A percentile compares a stretch with the other conserved stretches of the same genome.
Conservation (phyloP, 352 stramenopile genomes). For the Blastocystis sp. region DNA sequence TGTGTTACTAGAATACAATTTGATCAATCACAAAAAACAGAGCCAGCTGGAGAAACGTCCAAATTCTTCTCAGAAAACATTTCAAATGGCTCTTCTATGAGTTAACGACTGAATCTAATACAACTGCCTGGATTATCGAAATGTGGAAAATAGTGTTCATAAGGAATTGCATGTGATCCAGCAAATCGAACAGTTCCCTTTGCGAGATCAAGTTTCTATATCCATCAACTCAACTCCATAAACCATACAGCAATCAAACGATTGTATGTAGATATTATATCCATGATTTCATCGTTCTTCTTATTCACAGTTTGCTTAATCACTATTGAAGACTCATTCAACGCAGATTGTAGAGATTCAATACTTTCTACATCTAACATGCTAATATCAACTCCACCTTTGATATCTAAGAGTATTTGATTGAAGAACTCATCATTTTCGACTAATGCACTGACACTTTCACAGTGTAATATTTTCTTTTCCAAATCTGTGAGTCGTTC, state of each 20-base stretch:
- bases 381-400: background rate
- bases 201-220: background rate
- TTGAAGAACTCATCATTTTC: background rate
- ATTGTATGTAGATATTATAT: background rate
- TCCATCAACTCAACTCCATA: background rate
- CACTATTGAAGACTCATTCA: background rate
- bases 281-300: background rate
- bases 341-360: background rate
- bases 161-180: background rate
- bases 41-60: background rate
- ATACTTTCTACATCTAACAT: background rate
- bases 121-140: background rate
- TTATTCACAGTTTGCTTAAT: background rate
- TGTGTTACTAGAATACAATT: background rate
- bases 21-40: background rate
- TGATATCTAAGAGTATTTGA: background rate
- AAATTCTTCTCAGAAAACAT: conserved; percentile 3
- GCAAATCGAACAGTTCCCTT: background rate
- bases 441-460: background rate
- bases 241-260: background rate
- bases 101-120: background rate
- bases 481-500: background rate
- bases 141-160: background rate
- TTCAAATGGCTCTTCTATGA: background rate
- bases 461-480: background rate